A percentile compares a stretch with the other conserved stretches of the same genome.
These are phyloP conservation scores for Hyaloscypha hepaticicola DNA, from an alignment of 495 filamentous ascomycete genomes.

Conservation along the genomic window DNA sequence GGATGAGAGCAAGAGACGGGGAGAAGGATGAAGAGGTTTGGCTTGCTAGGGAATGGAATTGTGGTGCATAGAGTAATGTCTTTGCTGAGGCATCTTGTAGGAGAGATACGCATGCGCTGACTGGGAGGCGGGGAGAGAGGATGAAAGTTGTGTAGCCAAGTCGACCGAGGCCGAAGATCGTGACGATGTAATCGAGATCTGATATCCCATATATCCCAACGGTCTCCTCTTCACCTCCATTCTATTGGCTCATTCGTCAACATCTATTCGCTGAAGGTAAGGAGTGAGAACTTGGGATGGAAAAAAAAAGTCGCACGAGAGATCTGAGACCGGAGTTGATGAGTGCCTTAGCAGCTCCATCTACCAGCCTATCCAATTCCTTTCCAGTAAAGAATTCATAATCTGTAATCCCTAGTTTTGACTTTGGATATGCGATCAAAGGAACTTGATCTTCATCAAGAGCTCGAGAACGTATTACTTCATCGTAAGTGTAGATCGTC, in stretches of 20 bases:
- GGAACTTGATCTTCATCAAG: slow-evolving; percentile 22
- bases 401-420: slow-evolving; percentile 27
- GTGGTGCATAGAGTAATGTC: slow-evolving; percentile 29
- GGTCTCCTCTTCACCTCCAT: slow-evolving; percentile 3
- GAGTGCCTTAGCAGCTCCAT: slow-evolving; percentile 41
- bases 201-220: slow-evolving; percentile 55
- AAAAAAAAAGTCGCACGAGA: background rate
- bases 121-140: slow-evolving; percentile 56
- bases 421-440: slow-evolving; percentile 23
- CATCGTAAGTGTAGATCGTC: slow-evolving; percentile 14
- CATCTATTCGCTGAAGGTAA: background rate
- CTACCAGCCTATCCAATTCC: slow-evolving; percentile 53
- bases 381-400: slow-evolving; percentile 54
- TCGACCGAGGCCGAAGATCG: slow-evolving; percentile 57
- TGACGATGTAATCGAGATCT: slow-evolving; percentile 54
- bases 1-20: background rate
- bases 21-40: background rate
- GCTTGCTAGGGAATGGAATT: background rate
- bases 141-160: slow-evolving; percentile 58
- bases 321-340: slow-evolving; percentile 40
- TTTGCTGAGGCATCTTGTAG: slow-evolving; percentile 45
- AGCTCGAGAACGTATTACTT: slow-evolving; percentile 12
- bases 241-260: background rate
- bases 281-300: background rate
- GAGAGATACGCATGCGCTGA: slow-evolving; percentile 50